These are phyloP conservation scores for Cylindrotheca fusiformis DNA, from an alignment of 108 stramenopile species.

Conservation along the genomic window DNA sequence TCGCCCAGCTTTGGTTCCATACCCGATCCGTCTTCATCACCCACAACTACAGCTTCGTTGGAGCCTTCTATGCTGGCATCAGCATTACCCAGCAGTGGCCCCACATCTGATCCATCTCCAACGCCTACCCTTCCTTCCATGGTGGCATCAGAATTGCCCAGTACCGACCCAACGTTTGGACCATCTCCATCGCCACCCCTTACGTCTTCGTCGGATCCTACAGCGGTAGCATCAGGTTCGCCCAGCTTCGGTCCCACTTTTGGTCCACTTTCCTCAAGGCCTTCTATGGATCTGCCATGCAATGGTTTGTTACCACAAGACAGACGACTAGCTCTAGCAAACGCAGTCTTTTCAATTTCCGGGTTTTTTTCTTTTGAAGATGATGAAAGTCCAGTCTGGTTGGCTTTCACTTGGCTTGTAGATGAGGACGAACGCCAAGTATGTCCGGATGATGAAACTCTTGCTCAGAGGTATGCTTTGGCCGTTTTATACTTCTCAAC, in stretches of 20 bases:
- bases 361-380: constrained; percentile 14
- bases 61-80: not conserved
- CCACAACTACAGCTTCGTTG: not conserved
- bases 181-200: not conserved
- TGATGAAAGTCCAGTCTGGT: constrained; percentile 5
- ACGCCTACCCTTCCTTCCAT: not conserved
- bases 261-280: not conserved
- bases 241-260: not conserved
- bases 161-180: not conserved
- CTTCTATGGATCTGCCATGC: not conserved
- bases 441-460: constrained; percentile 43
- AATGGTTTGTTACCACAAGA: not conserved
- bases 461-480: constrained; percentile 41
- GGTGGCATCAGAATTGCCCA: not conserved
- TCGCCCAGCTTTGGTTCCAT: not conserved
- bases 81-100: not conserved
- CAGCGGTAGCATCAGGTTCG: not conserved
- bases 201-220: not conserved
- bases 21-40: not conserved
- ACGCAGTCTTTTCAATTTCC: not conserved
- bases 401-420: constrained; percentile 52
- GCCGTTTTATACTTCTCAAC: constrained; percentile 43
- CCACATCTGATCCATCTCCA: not conserved
- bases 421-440: constrained; percentile 34
- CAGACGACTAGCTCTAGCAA: not conserved